Evolutionary conservation across 176 grass and related monocot genomes (phyloP).

Genomic region (Elymus sibiricus): DNA sequence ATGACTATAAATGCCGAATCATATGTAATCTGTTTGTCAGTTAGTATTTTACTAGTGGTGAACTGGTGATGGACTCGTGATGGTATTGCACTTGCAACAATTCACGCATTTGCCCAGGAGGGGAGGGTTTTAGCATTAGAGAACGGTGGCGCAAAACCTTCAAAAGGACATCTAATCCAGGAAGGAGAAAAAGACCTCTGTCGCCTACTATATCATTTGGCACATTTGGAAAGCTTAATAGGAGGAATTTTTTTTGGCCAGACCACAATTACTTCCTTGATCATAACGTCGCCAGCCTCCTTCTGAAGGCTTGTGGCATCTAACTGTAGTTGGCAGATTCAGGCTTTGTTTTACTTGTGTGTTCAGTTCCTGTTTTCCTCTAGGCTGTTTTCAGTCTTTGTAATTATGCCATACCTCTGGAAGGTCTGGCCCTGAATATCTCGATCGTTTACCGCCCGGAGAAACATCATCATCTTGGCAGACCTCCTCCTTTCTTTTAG

Average conservation of each 20-base stretch:
- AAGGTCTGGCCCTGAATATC: not conserved
- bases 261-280: too few relatives aligned
- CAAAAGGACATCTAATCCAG: too few relatives aligned
- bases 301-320: not conserved
- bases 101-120: not conserved
- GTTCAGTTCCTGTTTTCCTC: not conserved
- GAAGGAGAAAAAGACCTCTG: not conserved
- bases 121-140: too few relatives aligned
- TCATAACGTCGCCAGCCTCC: not conserved
- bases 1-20: not conserved
- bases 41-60: not conserved
- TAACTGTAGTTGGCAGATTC: not conserved
- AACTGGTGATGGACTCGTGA: too few relatives aligned
- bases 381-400: not conserved
- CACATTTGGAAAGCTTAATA: not conserved
- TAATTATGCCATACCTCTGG: not conserved
- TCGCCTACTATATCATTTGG: not conserved
- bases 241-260: too few relatives aligned
- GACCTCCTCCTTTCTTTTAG: not conserved
- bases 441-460: not conserved
- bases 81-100: not conserved
- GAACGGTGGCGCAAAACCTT: too few relatives aligned
- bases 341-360: not conserved
- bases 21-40: not conserved
- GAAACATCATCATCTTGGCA: not conserved